A percentile compares a stretch with the other conserved stretches of the same genome.
Evolutionary conservation across 768 basidiomycete genomes (phyloP).

Genomic region (Mycena chlorophos): DNA sequence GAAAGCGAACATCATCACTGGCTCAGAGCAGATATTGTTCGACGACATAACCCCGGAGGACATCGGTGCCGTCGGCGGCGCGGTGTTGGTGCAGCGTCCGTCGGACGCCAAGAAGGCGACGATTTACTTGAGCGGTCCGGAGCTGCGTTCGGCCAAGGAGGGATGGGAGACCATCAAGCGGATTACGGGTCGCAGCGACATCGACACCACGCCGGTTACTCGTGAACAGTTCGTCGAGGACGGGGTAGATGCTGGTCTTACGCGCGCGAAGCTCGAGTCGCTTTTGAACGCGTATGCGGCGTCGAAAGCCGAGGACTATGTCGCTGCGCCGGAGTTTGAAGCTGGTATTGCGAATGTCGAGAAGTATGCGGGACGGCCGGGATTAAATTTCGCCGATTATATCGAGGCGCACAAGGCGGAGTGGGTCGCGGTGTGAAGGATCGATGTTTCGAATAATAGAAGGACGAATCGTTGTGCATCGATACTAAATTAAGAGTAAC

Average conservation of each 20-base stretch:
- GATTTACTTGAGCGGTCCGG: background rate
- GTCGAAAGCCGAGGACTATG: background rate
- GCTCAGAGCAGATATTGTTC: background rate
- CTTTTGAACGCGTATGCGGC: background rate
- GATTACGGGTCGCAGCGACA: background rate
- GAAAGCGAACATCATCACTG: background rate
- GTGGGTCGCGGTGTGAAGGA: background rate
- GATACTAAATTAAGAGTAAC: too few relatives aligned
- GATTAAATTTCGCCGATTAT: background rate
- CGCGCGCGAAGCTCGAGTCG: background rate
- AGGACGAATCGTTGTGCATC: too few relatives aligned
- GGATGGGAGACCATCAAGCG: background rate
- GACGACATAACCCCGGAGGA: too few relatives aligned
- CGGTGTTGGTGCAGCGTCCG: background rate
- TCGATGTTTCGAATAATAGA: too few relatives aligned
- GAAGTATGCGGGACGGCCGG: background rate
- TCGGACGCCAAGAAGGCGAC: background rate
- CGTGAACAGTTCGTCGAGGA: background rate
- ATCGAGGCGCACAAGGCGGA: background rate
- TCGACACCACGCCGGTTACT: background rate
- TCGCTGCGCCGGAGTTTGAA: background rate
- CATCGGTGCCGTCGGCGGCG: background rate
- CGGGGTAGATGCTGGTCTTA: background rate
- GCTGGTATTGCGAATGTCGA: background rate
- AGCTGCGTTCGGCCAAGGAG: background rate